phyloP scores from a whole-genome alignment of 2,329 filamentous ascomycete genomes.

The Harringtonia lauricola region DNA sequence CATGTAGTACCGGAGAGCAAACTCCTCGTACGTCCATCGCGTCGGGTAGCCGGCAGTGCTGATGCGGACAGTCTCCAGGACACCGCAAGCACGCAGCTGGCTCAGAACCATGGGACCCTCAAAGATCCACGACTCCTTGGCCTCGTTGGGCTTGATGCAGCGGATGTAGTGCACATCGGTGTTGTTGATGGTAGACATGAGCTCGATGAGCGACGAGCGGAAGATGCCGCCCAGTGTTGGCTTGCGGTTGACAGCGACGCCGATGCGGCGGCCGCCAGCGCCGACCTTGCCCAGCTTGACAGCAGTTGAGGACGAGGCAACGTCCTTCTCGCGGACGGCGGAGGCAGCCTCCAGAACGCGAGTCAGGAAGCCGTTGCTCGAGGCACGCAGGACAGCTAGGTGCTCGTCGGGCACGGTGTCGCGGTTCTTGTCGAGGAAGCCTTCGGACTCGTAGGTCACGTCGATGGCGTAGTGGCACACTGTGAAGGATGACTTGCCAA shows the following conservation, averaged over 20 bases:
- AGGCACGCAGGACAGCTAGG: slow-evolving; percentile 80
- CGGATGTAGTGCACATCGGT: slow-evolving; percentile 98
- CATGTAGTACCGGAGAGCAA: slow-evolving; percentile 97
- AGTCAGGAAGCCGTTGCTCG: slow-evolving; percentile 73
- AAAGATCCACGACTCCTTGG: slow-evolving; percentile 93
- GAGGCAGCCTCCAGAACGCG: slow-evolving; percentile 79
- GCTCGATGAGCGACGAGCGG: slow-evolving; percentile 93
- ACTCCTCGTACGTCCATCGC: slow-evolving; percentile 97
- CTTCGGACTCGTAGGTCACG: slow-evolving; percentile 96
- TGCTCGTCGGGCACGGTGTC: slow-evolving; percentile 98
- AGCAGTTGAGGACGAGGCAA: slow-evolving; percentile 54
- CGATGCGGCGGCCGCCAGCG: slow-evolving; percentile 75
- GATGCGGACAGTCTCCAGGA: slow-evolving; percentile 94
- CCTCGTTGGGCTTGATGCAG: slow-evolving; percentile 98
- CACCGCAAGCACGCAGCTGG: slow-evolving; percentile 95
- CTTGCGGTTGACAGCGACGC: slow-evolving; percentile 88
- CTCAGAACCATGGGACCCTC: slow-evolving; percentile 98
- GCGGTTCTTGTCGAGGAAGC: slow-evolving; percentile 98
- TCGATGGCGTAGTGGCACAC: slow-evolving; percentile 98
- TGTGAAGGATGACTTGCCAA: slow-evolving; percentile 94
- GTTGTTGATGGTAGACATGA: slow-evolving; percentile 96
- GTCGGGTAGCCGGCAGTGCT: slow-evolving; percentile 96
- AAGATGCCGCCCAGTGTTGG: slow-evolving; percentile 97
- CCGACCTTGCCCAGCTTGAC: slow-evolving; percentile 72
- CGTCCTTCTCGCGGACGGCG: slow-evolving; percentile 81